phyloP scores from a whole-genome alignment of 306 rosid species.

The Carpinus fangiana region DNA sequence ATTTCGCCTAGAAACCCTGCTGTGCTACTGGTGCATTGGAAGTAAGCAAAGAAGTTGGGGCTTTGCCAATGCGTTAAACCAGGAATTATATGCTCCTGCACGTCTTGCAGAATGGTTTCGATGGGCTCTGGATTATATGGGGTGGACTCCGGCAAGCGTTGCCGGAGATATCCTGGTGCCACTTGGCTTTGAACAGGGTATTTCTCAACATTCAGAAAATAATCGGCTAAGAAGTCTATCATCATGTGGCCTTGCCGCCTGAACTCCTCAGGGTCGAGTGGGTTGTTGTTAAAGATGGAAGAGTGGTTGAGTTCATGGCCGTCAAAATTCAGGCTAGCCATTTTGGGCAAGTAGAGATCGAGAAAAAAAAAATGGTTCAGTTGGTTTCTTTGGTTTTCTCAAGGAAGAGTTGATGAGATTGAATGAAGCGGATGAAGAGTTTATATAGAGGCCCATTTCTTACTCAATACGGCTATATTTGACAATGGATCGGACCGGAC shows the following conservation, averaged over 20 bases:
- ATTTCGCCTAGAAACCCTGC: conserved; percentile 40
- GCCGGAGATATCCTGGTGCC: conserved; percentile 33
- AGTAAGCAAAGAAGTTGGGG: conserved; percentile 38
- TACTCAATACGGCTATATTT: no score
- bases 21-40: conserved; percentile 15
- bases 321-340: conserved; percentile 12
- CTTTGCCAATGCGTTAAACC: conserved; percentile 49
- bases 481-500: no score
- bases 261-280: conserved; percentile 37
- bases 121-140: conserved; percentile 35
- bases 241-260: conserved; percentile 41
- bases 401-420: neutral
- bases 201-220: conserved; percentile 33
- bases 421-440: neutral
- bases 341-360: neutral
- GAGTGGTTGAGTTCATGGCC: neutral
- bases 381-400: no score
- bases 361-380: neutral
- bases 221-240: conserved; percentile 41
- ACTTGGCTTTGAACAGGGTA: conserved; percentile 40
- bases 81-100: conserved; percentile 30
- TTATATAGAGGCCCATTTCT: neutral
- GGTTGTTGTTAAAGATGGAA: neutral
- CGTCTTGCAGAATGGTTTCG: conserved; percentile 39
- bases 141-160: conserved; percentile 24